These are phyloP conservation scores for Suhomyces prunicola DNA, from an alignment of 805 yeast species.

Conservation along the genomic window DNA sequence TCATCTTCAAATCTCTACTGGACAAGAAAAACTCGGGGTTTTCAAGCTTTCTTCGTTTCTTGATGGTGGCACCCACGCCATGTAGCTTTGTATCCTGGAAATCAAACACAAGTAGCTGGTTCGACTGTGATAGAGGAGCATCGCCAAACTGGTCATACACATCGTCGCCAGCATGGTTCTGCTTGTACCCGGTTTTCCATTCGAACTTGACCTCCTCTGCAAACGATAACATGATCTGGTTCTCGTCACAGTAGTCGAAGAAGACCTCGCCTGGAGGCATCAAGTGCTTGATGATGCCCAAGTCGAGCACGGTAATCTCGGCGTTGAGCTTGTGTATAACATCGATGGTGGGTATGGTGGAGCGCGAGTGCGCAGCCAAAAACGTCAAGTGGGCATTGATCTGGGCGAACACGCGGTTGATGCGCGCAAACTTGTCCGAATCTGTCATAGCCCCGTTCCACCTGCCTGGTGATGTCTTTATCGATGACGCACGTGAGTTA, in stretches of 20 bases:
- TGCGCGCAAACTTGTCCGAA: slow-evolving; percentile 1
- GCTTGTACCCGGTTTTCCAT: slow-evolving; percentile 33
- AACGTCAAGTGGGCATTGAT: slow-evolving; percentile 41
- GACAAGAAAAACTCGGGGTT: slow-evolving; percentile 25
- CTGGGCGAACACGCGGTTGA: slow-evolving; percentile 18
- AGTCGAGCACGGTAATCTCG: slow-evolving; percentile 46
- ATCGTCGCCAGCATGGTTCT: slow-evolving; percentile 40
- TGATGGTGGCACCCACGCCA: slow-evolving; percentile 36
- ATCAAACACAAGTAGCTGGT: slow-evolving; percentile 68
- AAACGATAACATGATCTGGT: slow-evolving; percentile 49
- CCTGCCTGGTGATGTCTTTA: slow-evolving; percentile 1
- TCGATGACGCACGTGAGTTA: neutral
- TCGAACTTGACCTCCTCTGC: slow-evolving; percentile 43
- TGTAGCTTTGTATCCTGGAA: slow-evolving; percentile 67
- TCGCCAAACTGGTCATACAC: slow-evolving; percentile 56
- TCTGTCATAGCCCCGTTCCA: neutral
- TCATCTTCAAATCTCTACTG: slow-evolving; percentile 44
- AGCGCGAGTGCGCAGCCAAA: slow-evolving; percentile 33
- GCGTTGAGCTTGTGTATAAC: slow-evolving; percentile 30
- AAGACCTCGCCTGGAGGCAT: slow-evolving; percentile 68
- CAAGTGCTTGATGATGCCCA: slow-evolving; percentile 59
- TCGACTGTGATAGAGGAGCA: slow-evolving; percentile 27
- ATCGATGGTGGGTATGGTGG: slow-evolving; percentile 27
- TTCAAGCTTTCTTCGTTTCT: slow-evolving; percentile 22
- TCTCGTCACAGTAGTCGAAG: slow-evolving; percentile 73